phyloP scores from a whole-genome alignment of 805 yeast species.

The Candida michaelii region DNA sequence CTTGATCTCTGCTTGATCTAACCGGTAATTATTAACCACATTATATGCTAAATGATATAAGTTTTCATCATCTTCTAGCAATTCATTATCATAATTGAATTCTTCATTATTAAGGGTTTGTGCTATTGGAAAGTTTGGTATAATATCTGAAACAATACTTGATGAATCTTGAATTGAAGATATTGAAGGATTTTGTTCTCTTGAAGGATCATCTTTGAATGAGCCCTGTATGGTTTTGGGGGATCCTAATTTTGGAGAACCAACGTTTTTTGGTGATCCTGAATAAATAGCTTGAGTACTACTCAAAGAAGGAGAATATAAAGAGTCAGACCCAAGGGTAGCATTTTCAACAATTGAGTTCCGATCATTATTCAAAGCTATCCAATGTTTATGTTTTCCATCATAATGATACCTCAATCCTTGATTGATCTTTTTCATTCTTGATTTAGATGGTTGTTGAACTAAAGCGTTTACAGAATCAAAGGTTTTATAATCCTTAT shows the following conservation, averaged over 20 bases:
- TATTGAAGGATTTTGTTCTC: too few relatives aligned
- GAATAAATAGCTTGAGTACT: slow-evolving; percentile 30
- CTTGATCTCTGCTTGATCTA: slow-evolving; percentile 36
- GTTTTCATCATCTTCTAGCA: slow-evolving; percentile 38
- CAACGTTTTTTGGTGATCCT: slow-evolving; percentile 23
- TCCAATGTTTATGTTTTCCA: slow-evolving; percentile 85
- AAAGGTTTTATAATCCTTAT: slow-evolving; percentile 73
- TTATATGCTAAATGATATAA: slow-evolving; percentile 32
- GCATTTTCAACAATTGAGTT: slow-evolving; percentile 15
- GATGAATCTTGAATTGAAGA: too few relatives aligned
- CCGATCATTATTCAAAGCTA: slow-evolving; percentile 27
- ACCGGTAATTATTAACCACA: slow-evolving; percentile 31
- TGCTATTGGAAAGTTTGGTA: slow-evolving; percentile 17
- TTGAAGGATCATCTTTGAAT: slow-evolving; percentile 13
- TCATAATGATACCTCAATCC: slow-evolving; percentile 81
- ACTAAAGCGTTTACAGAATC: slow-evolving; percentile 74
- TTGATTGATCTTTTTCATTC: slow-evolving; percentile 69
- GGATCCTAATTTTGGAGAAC: slow-evolving; percentile 15
- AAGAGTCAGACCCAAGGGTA: slow-evolving; percentile 13
- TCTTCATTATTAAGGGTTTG: slow-evolving; percentile 24
- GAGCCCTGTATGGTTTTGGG: slow-evolving; percentile 7
- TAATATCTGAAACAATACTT: not conserved
- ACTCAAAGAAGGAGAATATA: slow-evolving; percentile 25
- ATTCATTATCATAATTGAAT: slow-evolving; percentile 32
- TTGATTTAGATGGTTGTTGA: slow-evolving; percentile 64